These are phyloP conservation scores for Blastobotrys petasosporus DNA, from an alignment of 1,139 yeast genomes.

Conservation along the genomic window DNA sequence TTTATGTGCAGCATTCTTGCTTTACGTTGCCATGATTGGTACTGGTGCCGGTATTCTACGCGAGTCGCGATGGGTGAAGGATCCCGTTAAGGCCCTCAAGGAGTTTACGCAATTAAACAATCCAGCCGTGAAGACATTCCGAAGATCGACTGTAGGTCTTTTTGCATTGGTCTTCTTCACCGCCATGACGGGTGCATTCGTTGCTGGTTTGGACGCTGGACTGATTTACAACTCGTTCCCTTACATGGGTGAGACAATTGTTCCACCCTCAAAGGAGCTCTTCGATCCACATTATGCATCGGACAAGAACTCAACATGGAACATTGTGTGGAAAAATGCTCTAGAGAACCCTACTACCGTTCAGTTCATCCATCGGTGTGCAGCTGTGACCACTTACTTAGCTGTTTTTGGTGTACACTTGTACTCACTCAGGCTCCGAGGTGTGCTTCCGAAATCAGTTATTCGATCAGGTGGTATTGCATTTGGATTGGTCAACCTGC, in stretches of 20 bases:
- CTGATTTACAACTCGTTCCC: constrained; percentile 94
- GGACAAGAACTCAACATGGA: constrained; percentile 34
- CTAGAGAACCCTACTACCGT: constrained; percentile 96
- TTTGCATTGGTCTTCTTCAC: constrained; percentile 71
- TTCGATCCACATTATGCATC: constrained; percentile 67
- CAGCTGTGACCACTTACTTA: constrained; percentile 78
- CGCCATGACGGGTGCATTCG: constrained; percentile 96
- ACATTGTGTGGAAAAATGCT: constrained; percentile 84
- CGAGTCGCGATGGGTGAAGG: constrained; percentile 62
- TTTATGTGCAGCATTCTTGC: constrained; percentile 83
- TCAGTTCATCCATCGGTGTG: constrained; percentile 80
- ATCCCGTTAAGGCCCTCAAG: constrained; percentile 50
- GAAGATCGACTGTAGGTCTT: constrained; percentile 50
- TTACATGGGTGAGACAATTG: constrained; percentile 73
- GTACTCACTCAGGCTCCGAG: constrained; percentile 45
- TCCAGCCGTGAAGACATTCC: constrained; percentile 53
- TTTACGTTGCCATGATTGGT: constrained; percentile 85
- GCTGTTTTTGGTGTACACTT: constrained; percentile 60
- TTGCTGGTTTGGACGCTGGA: constrained; percentile 98
- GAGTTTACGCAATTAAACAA: constrained; percentile 49
- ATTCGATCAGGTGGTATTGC: constrained; percentile 55
- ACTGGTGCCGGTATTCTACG: constrained; percentile 80
- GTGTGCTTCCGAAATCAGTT: constrained; percentile 57
- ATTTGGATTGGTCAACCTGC: constrained; percentile 77
- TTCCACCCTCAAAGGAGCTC: constrained; percentile 70